Percentiles rank a stretch among this genome's conserved stretches.
Evolutionary conservation across 2,329 filamentous ascomycete species (phyloP).

Genomic region (Cytospora mali): DNA sequence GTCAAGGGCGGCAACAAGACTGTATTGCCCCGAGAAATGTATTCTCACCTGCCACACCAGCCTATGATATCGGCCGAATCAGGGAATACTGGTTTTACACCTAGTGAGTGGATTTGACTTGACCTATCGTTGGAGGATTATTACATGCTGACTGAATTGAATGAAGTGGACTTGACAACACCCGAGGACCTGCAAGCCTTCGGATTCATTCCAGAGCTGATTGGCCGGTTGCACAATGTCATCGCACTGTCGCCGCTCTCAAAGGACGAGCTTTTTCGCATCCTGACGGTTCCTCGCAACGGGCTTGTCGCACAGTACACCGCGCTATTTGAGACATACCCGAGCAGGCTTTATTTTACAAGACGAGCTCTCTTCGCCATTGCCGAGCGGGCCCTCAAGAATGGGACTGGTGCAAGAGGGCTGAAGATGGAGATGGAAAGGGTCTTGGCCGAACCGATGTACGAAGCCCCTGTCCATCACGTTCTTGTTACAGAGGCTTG

Average conservation of each 20-base stretch:
- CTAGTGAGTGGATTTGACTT: constrained; percentile 29
- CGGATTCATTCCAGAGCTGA: constrained; percentile 92
- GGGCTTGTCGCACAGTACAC: constrained; percentile 86
- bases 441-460: constrained; percentile 78
- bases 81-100: constrained; percentile 49
- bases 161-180: constrained; percentile 67
- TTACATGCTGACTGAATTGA: constrained; percentile 4
- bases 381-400: constrained; percentile 64
- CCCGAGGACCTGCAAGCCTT: constrained; percentile 79
- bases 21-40: constrained; percentile 66
- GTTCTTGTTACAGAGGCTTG: constrained; percentile 74
- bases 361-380: constrained; percentile 78
- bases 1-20: constrained; percentile 51
- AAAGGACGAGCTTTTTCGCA: constrained; percentile 71
- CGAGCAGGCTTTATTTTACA: constrained; percentile 83
- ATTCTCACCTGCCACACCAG: constrained; percentile 60
- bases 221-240: constrained; percentile 91
- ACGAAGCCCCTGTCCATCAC: constrained; percentile 75
- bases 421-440: constrained; percentile 81
- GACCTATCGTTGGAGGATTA: not conserved
- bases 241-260: constrained; percentile 80
- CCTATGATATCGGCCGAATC: constrained; percentile 37
- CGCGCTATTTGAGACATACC: constrained; percentile 78
- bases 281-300: constrained; percentile 91
- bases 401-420: constrained; percentile 75